Percentiles rank a stretch among this genome's conserved stretches.
Conservation (phyloP, 2,329 filamentous ascomycete species). For the Verruconis gallopava region DNA sequence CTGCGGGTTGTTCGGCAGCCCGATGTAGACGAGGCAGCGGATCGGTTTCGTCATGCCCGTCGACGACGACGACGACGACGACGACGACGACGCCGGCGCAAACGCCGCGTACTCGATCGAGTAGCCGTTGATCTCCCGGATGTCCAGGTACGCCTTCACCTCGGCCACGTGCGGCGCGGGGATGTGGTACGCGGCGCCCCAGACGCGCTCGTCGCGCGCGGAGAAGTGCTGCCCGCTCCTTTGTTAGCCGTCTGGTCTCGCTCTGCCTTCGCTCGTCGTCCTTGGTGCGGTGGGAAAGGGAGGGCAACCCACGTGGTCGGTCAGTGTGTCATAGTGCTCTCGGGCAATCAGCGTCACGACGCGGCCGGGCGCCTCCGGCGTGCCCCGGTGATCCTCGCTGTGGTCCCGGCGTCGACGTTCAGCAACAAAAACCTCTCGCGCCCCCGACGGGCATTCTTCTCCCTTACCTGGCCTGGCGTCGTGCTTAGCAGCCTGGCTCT, state of each 20-base stretch:
- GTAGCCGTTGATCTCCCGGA: conserved; percentile 95
- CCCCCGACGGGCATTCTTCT: not conserved
- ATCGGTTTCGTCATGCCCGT: conserved; percentile 23
- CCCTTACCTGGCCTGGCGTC: conserved; percentile 21
- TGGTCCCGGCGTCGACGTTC: too few species aligned
- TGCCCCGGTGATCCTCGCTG: conserved; percentile 91
- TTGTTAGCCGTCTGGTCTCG: too few species aligned
- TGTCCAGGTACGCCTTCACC: conserved; percentile 83
- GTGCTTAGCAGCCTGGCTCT: not conserved
- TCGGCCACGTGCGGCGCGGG: conserved; percentile 56
- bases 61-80: conserved; percentile 17
- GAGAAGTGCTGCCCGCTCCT: conserved; percentile 39
- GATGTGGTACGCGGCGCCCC: conserved; percentile 90
- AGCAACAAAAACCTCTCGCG: not conserved
- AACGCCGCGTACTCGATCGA: conserved; percentile 85
- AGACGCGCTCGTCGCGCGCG: conserved; percentile 50
- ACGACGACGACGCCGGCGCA: conserved; percentile 39
- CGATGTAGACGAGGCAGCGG: conserved; percentile 75
- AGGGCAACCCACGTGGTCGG: conserved; percentile 42
- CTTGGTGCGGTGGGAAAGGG: too few species aligned
- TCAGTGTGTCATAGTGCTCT: conserved; percentile 65
- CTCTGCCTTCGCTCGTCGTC: too few species aligned
- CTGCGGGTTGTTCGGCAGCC: conserved; percentile 82
- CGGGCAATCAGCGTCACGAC: conserved; percentile 87
- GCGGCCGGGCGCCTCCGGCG: conserved; percentile 71